These are phyloP conservation scores for Trebouxia gelatinosa DNA, from an alignment of 163 green algal genomes.

Conservation along the genomic window DNA sequence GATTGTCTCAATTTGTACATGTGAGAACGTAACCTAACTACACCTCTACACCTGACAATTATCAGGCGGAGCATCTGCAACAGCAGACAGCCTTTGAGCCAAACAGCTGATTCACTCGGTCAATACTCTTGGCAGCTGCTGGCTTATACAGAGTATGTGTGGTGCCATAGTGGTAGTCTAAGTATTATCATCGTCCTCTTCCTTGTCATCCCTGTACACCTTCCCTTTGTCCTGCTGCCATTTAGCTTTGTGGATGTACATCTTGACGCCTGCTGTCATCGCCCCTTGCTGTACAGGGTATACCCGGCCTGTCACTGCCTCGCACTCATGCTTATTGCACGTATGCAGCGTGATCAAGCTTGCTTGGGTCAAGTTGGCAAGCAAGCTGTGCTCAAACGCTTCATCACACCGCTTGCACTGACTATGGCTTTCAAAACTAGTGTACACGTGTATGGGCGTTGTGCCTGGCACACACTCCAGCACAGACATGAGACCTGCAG, in stretches of 20 bases:
- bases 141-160: too few species aligned
- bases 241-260: constrained; percentile 6
- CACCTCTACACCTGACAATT: background rate
- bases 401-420: constrained; percentile 3
- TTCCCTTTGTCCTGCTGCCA: background rate
- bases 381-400: background rate
- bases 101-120: too few species aligned
- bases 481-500: constrained; percentile 8
- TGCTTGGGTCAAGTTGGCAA: background rate
- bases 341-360: background rate
- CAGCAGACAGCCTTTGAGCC: background rate
- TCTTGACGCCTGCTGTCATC: background rate
- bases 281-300: background rate
- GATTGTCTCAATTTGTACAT: background rate
- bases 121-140: too few species aligned
- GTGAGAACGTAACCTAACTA: background rate
- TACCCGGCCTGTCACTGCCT: background rate
- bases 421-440: background rate
- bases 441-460: background rate
- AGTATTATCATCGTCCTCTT: constrained; percentile 5
- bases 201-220: background rate
- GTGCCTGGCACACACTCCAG: background rate
- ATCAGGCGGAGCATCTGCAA: background rate
- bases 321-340: background rate
- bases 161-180: too few species aligned